Evolutionary conservation across 169 alveolate species (phyloP).

Genomic region (Cryptosporidium canis): DNA sequence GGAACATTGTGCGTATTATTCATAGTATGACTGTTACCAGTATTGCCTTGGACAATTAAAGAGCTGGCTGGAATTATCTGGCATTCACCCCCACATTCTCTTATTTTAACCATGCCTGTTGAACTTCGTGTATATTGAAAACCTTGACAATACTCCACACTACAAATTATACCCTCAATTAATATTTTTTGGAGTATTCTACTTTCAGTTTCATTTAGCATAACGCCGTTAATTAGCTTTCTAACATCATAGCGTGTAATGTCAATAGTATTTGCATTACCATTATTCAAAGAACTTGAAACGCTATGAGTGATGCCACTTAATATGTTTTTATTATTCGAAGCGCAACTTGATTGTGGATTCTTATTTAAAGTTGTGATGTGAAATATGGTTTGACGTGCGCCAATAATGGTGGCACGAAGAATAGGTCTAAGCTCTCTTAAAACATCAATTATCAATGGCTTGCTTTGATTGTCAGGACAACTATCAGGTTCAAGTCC

Average conservation of each 20-base stretch:
- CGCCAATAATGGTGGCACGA: conserved; percentile 63
- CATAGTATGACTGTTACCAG: neutral
- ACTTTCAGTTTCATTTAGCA: conserved; percentile 62
- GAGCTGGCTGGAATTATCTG: conserved; percentile 43
- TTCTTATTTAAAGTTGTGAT: conserved; percentile 49
- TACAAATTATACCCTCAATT: conserved; percentile 64
- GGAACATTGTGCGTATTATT: neutral
- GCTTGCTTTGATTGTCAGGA: conserved; percentile 18
- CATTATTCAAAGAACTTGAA: neutral
- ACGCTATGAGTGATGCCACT: neutral
- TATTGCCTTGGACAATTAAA: conserved; percentile 2
- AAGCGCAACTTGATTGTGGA: neutral
- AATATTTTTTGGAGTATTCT: conserved; percentile 38
- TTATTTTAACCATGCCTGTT: neutral
- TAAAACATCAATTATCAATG: conserved; percentile 41
- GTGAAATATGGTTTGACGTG: conserved; percentile 59
- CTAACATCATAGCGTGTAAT: conserved; percentile 59
- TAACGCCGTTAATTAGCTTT: conserved; percentile 15
- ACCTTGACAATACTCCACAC: conserved; percentile 45
- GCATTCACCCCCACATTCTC: conserved; percentile 49
- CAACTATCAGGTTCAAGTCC: neutral
- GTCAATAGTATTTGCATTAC: conserved; percentile 4
- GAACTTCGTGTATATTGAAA: conserved; percentile 38
- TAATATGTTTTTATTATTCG: conserved; percentile 7
- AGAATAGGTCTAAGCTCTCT: conserved; percentile 67